Base-by-base conservation (phyloP, 2,329 filamentous ascomycete species). In the Aspergillus pseudotamarii region DNA sequence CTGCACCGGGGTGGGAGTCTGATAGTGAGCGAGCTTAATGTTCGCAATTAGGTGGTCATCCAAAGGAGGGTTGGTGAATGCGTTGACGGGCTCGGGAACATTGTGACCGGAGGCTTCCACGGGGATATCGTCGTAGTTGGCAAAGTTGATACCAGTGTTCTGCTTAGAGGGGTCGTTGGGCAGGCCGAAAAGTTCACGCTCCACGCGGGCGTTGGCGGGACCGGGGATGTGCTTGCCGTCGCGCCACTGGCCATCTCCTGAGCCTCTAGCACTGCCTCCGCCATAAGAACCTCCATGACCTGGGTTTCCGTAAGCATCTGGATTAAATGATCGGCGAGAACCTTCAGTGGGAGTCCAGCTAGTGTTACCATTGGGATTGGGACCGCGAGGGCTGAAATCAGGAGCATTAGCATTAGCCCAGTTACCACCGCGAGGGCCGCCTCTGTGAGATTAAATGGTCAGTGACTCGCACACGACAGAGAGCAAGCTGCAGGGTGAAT, bases 51-150 rank as follows among this genome's bases (percentile, higher is more conserved):
- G 85, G 77, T 98, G 95, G 79, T 96, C 91, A 76, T 99, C 95
- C 71, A 99, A 87, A 74, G 95, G 95, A 70, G 95, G 95, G 82
- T 95, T 96, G 77, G 88, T 93, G 87, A 99, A 99, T 66, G 89
- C 86, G 69, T 89, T 89, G 70, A 97, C 92, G 46, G 94, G 91
- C 76, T 98, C 95, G 53, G 95, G 95, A 59, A 98, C 93, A 76
- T 96, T 89, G 59, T 93, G 90, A 65, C 95, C 95, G 64, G 94
- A 97, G 68, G 95, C 95, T 83, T 98, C 95, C 69, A 99, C 95
- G 60, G 95, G 95, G 70, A 99, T 99, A 80, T 99, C 95, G 77
- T 99, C 95, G 82, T 99, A 99, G 86, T 99, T 99, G 84, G 97
- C 91, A 79, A 99, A 99, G 88, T 99, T 99, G 91, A 99, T 98